phyloP scores from a whole-genome alignment of 140 eudicot species.

The Anethum foeniculum region DNA sequence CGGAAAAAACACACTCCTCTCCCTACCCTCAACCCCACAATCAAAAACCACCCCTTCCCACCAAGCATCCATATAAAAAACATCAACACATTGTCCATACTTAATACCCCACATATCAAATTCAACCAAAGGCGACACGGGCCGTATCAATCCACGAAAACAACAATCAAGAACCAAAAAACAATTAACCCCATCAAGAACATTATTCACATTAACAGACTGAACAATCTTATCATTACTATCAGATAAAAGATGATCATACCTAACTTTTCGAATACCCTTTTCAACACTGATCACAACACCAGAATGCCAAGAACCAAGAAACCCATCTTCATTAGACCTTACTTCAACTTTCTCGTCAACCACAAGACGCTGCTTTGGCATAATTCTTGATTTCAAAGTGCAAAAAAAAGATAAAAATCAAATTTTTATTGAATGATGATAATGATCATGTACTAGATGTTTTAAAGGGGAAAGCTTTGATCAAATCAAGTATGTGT shows the following conservation, averaged over 20 bases:
- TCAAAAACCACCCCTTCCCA: conserved; percentile 97
- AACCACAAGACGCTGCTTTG: neutral
- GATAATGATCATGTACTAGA: neutral
- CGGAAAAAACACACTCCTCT: conserved; percentile 62
- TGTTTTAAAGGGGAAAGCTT: no score
- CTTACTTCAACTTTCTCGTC: neutral
- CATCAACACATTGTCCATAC: conserved; percentile 81
- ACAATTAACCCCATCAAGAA: conserved; percentile 38
- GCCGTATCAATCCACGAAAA: conserved; percentile 57
- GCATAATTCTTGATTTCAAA: neutral
- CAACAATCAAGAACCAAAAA: conserved; percentile 12
- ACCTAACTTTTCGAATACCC: conserved; percentile 35
- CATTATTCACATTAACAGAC: conserved; percentile 31
- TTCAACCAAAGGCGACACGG: conserved; percentile 32
- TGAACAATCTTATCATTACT: conserved; percentile 31
- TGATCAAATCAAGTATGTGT: neutral
- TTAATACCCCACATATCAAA: conserved; percentile 14
- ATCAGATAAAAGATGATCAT: conserved; percentile 40
- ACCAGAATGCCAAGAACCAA: conserved; percentile 82
- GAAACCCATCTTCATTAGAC: conserved; percentile 50
- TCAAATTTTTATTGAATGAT: no score
- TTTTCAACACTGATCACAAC: conserved; percentile 29
- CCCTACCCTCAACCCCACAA: conserved; percentile 19
- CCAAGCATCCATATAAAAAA: conserved; percentile 61
- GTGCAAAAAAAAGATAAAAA: no score